Conservation (phyloP, 2,329 filamentous ascomycete genomes). For the Escovopsis weberi region DNA sequence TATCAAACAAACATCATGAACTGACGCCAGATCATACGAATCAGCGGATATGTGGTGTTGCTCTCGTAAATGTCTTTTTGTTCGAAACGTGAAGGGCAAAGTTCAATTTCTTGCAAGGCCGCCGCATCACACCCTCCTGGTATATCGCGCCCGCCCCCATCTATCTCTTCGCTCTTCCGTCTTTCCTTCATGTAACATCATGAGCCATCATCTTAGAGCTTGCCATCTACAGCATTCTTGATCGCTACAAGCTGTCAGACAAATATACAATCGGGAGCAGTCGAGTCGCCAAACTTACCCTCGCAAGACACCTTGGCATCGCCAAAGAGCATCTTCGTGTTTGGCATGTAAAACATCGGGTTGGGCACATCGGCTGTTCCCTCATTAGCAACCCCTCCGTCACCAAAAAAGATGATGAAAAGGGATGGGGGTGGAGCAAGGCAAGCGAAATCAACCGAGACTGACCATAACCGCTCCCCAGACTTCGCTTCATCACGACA, state of each 20-base stretch:
- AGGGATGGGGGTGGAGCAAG: no score
- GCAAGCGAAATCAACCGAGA: constrained; percentile 3
- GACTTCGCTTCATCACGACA: constrained; percentile 82
- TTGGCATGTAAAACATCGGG: constrained; percentile 86
- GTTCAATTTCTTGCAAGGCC: no score
- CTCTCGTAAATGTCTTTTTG: neutral
- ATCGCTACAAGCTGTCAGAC: constrained; percentile 21
- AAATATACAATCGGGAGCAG: neutral
- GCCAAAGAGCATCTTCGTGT: constrained; percentile 82
- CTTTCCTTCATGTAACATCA: no score
- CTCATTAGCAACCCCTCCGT: neutral
- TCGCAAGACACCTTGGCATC: constrained; percentile 77
- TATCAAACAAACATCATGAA: neutral
- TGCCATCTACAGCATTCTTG: constrained; percentile 25
- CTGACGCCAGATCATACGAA: neutral
- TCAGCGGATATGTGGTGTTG: neutral
- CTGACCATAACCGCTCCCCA: constrained; percentile 76
- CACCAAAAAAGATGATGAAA: constrained; percentile 4
- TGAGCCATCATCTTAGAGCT: constrained; percentile 10
- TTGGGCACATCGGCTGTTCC: constrained; percentile 68
- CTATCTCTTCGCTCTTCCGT: no score
- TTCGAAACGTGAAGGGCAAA: neutral
- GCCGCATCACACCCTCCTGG: no score
- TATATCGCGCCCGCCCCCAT: no score
- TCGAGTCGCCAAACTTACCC: constrained; percentile 32